Evolutionary conservation across 1,139 yeast species (phyloP).

Genomic region (Candida labiduridarum): DNA sequence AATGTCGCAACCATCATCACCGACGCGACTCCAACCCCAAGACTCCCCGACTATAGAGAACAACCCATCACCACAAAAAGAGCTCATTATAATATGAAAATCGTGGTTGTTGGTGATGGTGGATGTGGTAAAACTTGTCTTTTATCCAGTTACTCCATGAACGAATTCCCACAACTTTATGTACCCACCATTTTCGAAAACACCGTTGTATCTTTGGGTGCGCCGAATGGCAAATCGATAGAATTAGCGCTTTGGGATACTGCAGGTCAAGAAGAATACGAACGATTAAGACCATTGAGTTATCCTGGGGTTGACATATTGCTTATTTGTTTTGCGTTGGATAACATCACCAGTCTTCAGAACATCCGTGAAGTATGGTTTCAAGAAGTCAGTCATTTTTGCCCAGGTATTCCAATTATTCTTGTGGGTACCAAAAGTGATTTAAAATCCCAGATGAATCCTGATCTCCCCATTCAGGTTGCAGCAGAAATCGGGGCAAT

Average conservation of each 20-base stretch:
- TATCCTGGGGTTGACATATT: conserved; percentile 82
- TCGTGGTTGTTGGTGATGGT: conserved; percentile 93
- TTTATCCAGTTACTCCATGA: conserved; percentile 78
- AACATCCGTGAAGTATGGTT: conserved; percentile 84
- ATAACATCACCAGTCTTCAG: conserved; percentile 61
- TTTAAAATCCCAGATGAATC: conserved; percentile 45
- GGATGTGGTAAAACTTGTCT: conserved; percentile 94
- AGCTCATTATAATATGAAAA: conserved; percentile 52
- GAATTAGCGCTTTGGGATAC: conserved; percentile 91
- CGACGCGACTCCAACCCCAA: conserved; percentile 36
- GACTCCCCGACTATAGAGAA: conserved; percentile 39
- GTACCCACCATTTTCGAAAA: conserved; percentile 93
- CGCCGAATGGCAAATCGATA: conserved; percentile 53
- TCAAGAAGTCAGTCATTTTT: conserved; percentile 82
- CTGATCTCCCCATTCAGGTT: conserved; percentile 54
- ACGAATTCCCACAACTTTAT: conserved; percentile 72
- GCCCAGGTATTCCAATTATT: conserved; percentile 76
- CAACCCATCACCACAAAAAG: conserved; percentile 33
- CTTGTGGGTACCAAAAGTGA: conserved; percentile 83
- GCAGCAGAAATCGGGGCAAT: conserved; percentile 73
- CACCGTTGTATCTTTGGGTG: conserved; percentile 65
- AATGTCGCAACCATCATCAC: conserved; percentile 33
- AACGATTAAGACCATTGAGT: conserved; percentile 76
- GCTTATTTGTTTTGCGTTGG: conserved; percentile 75
- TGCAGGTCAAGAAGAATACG: conserved; percentile 93